These are phyloP conservation scores for Pezicula radicicola DNA, from an alignment of 2,329 filamentous ascomycete genomes.

Conservation along the genomic window DNA sequence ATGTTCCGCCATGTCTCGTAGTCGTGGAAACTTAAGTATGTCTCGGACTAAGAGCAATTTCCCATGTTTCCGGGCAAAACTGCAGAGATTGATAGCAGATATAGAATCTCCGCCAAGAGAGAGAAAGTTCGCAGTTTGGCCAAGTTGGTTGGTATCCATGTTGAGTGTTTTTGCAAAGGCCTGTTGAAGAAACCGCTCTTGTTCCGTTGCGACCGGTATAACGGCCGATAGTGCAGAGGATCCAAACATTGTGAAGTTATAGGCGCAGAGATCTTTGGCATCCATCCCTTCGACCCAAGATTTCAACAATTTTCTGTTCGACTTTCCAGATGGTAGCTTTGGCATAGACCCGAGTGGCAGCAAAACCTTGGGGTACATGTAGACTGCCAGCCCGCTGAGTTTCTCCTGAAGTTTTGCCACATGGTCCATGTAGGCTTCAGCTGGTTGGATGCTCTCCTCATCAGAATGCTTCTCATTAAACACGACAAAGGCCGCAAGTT, in stretches of 20 bases:
- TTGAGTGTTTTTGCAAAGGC: too few relatives aligned
- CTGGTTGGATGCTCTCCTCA: neutral
- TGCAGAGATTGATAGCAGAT: neutral
- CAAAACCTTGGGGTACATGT: neutral
- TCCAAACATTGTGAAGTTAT: too few relatives aligned
- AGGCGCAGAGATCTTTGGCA: neutral
- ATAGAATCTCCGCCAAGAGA: neutral
- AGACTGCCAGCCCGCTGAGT: neutral
- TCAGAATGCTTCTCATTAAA: neutral
- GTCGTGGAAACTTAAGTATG: neutral
- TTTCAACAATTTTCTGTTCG: neutral
- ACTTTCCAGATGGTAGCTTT: neutral
- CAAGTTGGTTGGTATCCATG: too few relatives aligned
- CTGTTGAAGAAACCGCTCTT: too few relatives aligned
- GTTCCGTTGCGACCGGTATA: too few relatives aligned
- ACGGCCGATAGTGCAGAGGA: too few relatives aligned
- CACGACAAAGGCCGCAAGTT: slow-evolving; percentile 2
- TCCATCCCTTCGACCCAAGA: neutral
- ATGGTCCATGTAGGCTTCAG: neutral
- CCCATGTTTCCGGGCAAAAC: neutral
- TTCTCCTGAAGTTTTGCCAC: neutral
- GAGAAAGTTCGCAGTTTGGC: neutral
- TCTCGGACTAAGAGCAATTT: neutral
- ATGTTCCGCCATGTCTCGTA: slow-evolving; percentile 1
- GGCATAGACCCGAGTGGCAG: neutral